Evolutionary conservation across 2,329 filamentous ascomycete species (phyloP).

Genomic region (Pyrenophora teres): DNA sequence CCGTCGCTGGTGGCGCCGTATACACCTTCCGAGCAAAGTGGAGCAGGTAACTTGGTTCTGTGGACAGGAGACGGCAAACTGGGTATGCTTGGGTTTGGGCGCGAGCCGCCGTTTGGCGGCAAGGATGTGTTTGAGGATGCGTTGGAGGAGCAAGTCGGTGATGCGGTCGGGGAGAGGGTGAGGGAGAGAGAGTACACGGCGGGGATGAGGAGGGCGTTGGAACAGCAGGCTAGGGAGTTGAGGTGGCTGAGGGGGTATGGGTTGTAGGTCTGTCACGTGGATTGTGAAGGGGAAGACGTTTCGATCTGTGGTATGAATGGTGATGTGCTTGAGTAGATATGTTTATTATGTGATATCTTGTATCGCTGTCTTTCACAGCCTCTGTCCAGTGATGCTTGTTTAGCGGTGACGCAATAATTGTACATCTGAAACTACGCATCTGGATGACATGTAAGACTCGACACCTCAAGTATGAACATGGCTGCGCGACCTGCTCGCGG

Average conservation of each 20-base stretch:
- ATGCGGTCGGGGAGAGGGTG: slow-evolving; percentile 43
- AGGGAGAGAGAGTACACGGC: slow-evolving; percentile 68
- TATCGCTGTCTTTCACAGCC: no score
- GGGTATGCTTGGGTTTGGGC: slow-evolving; percentile 65
- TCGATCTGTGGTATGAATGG: no score
- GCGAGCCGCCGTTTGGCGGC: slow-evolving; percentile 28
- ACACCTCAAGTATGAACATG: no score
- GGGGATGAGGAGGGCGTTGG: slow-evolving; percentile 74
- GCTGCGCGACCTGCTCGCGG: no score
- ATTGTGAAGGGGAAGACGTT: no score
- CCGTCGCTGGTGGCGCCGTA: slow-evolving; percentile 29
- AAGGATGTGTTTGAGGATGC: slow-evolving; percentile 40
- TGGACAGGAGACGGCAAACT: slow-evolving; percentile 85
- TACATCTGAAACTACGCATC: no score
- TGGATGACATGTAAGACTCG: no score
- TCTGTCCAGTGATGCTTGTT: no score
- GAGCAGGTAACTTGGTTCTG: slow-evolving; percentile 69
- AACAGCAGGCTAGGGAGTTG: slow-evolving; percentile 78
- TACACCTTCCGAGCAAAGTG: slow-evolving; percentile 1
- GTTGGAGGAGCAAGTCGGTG: slow-evolving; percentile 45
- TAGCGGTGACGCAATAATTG: no score
- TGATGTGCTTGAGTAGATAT: no score
- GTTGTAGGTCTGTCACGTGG: slow-evolving; percentile 38
- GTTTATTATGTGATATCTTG: no score
- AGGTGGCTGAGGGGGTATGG: slow-evolving; percentile 73